Conservation (phyloP, 1,284 basidiomycete genomes). For the Irpex lacteus region DNA sequence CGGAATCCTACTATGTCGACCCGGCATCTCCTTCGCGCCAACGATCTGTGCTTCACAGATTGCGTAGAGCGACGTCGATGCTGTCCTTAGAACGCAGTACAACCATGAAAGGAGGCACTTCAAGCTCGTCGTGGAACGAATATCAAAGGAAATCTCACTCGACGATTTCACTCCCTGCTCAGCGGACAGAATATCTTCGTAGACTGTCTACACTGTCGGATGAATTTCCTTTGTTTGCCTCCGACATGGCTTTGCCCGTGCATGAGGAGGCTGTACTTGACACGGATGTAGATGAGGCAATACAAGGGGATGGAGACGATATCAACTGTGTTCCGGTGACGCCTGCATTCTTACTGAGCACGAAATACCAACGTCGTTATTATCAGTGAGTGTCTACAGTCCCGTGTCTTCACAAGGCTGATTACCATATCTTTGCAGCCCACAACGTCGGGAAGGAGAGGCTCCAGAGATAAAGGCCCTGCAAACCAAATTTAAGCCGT, state of each 20-base stretch:
- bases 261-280: neutral
- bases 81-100: neutral
- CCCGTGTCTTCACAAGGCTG: neutral
- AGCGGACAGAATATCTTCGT: neutral
- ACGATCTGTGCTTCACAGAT: neutral
- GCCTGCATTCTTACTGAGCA: neutral
- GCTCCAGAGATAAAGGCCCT: neutral
- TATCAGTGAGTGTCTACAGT: neutral
- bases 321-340: neutral
- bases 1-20: neutral
- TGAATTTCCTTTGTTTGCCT: neutral
- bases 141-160: neutral
- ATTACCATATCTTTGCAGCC: neutral
- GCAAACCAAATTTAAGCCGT: neutral
- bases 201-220: neutral
- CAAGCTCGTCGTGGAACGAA: neutral
- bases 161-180: neutral
- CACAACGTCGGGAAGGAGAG: neutral
- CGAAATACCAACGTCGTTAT: neutral
- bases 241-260: neutral
- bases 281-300: neutral
- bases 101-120: neutral
- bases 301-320: neutral
- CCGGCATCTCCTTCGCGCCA: neutral
- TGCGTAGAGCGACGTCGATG: neutral